Evolutionary conservation across 2,329 filamentous ascomycete genomes (phyloP), one percentile per base, ranked within the genome.

Genomic region (Cladosporium sphaerospermum): DNA sequence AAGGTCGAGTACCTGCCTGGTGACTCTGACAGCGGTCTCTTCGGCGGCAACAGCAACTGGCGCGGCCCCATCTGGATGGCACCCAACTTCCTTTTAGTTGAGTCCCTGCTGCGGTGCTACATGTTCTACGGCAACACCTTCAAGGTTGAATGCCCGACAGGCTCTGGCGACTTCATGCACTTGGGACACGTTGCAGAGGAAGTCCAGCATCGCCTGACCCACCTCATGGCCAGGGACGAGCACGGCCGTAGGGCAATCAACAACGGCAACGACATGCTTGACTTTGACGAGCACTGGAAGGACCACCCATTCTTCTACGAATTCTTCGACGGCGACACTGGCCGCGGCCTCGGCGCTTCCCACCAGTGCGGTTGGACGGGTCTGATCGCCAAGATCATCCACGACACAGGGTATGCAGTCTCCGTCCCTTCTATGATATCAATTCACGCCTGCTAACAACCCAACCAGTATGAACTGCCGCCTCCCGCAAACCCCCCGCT

Each of bases 281-380:
- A 97, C 72, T 96, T 88, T 65, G 90, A 97, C 66, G 85, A 88
- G 19, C 78, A 96, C 70, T 97, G 92, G 92, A 92, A 86, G 69
- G 91, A 95, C 64, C 83, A 91, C 64, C 77, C 97, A 63, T 96
- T 89, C 88, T 97, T 95, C 78, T 87, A 95, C 67, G 92, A 97
- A 69, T 97, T 95, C 77, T 97, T 97, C 67, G 92, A 97, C 66
- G 92, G 90, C 37, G 91, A 97, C 68, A 85, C 78, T 47, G 92
- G 92, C 11, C 86, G 90, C 60, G 92, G 93, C 13, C 79, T 97
- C 1, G 92, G 92, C 54, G 89, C 92, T 36, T 92, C 85, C 45
- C 93, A 97, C 71, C 93, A 97, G 71, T 96, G 89, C 66, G 92
- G 92, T 46, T 97, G 93, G 92, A 96, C 92, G 36, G 92, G 92